phyloP scores from a whole-genome alignment of 306 rosid genomes.

The Vigna trinervia region DNA sequence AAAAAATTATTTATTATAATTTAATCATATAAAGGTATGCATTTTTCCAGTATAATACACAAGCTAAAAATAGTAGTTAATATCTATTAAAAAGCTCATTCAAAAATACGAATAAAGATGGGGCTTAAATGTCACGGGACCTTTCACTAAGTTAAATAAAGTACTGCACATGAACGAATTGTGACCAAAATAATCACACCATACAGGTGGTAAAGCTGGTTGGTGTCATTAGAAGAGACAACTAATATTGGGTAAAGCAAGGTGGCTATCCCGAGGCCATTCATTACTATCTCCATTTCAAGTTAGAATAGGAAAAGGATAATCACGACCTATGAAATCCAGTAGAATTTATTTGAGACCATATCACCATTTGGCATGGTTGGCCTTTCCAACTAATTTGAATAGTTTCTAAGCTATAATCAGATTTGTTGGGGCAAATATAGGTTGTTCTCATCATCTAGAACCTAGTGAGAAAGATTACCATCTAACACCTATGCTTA shows the following conservation, averaged over 20 bases:
- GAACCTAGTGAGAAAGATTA: slow-evolving; percentile 32
- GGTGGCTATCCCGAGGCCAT: slow-evolving; percentile 25
- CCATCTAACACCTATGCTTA: slow-evolving; percentile 18
- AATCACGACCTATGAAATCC: neutral
- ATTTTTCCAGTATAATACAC: too few species aligned
- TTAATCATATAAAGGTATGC: neutral
- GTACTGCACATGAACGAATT: neutral
- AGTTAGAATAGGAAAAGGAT: neutral
- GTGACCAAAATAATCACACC: slow-evolving; percentile 27
- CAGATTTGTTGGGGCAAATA: slow-evolving; percentile 3
- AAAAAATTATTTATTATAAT: too few species aligned
- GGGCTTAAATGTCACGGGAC: slow-evolving; percentile 9
- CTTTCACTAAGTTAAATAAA: slow-evolving; percentile 1
- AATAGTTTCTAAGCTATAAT: neutral
- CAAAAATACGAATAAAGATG: slow-evolving; percentile 9
- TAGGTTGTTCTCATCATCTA: slow-evolving; percentile 19
- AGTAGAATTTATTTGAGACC: slow-evolving; percentile 2
- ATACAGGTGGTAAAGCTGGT: neutral
- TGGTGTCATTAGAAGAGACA: neutral
- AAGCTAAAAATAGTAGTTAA: neutral
- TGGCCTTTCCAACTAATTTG: slow-evolving; percentile 21
- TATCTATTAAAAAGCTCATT: slow-evolving; percentile 2
- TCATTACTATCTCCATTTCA: neutral
- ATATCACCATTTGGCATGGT: slow-evolving; percentile 14
- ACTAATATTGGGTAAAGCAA: neutral